These are phyloP conservation scores for Chytriomyces confervae DNA, from an alignment of 192 early-diverging fungal genomes.

Conservation along the genomic window DNA sequence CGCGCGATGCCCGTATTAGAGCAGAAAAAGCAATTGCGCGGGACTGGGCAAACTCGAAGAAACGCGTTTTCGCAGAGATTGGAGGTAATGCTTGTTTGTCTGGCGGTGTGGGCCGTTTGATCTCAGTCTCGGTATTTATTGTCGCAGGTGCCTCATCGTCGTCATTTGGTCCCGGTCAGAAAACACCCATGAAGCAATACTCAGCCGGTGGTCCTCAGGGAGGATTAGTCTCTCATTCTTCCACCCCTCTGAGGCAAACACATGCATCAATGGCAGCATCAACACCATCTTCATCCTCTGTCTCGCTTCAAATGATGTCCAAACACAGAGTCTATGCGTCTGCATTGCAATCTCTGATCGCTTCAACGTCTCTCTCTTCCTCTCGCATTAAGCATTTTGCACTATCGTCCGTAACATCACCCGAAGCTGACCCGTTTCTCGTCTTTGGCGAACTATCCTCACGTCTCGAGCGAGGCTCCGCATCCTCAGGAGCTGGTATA, in stretches of 20 bases:
- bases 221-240: not conserved
- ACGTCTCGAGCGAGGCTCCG: constrained; percentile 6
- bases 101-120: too few species aligned
- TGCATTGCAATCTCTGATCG: constrained; percentile 1
- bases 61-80: constrained; percentile 81
- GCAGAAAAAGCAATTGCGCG: constrained; percentile 62
- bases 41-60: constrained; percentile 79
- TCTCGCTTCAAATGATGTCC: constrained; percentile 29
- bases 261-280: not conserved
- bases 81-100: constrained; percentile 39
- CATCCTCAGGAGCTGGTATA: not conserved
- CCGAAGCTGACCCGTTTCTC: constrained; percentile 1
- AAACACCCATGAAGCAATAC: not conserved
- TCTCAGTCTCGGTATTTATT: not conserved
- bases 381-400: too few species aligned
- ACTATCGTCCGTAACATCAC: not conserved
- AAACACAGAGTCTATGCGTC: constrained; percentile 19
- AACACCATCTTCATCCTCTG: not conserved
- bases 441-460: constrained; percentile 1
- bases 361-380: not conserved
- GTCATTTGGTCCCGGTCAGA: not conserved
- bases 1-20: constrained; percentile 69
- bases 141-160: not conserved
- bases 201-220: not conserved
- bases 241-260: not conserved